phyloP scores from a whole-genome alignment of 305 asterid species.

The Fraxinus velutina region DNA sequence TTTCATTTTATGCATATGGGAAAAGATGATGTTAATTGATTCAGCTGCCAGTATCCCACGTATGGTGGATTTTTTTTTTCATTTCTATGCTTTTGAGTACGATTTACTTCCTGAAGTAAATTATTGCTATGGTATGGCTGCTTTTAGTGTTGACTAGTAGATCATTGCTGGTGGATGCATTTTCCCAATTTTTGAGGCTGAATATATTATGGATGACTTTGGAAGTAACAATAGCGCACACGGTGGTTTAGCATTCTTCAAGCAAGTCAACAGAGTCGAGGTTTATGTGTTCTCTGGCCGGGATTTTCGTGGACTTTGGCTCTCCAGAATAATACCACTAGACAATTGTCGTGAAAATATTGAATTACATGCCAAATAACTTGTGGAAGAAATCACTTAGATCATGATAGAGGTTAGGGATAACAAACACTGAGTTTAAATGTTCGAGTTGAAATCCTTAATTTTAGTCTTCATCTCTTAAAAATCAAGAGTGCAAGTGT shows the following conservation, averaged over 20 bases:
- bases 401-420: background rate
- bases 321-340: background rate
- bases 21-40: background rate
- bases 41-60: background rate
- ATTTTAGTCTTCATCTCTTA: background rate
- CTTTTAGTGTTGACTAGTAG: background rate
- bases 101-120: background rate
- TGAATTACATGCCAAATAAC: background rate
- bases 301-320: background rate
- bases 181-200: background rate
- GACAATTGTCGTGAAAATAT: background rate
- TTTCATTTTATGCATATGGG: background rate
- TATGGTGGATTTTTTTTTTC: background rate
- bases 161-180: background rate
- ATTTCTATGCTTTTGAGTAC: background rate
- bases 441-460: background rate
- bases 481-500: background rate
- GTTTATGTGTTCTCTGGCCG: background rate
- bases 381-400: background rate
- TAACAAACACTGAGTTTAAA: background rate
- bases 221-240: background rate
- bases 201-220: background rate
- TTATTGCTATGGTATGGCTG: background rate
- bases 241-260: background rate
- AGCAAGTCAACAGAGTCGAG: background rate